A percentile compares a stretch with the other conserved stretches of the same genome.
Conservation (phyloP, 2,329 filamentous ascomycete genomes). For the Ascochyta lentis region DNA sequence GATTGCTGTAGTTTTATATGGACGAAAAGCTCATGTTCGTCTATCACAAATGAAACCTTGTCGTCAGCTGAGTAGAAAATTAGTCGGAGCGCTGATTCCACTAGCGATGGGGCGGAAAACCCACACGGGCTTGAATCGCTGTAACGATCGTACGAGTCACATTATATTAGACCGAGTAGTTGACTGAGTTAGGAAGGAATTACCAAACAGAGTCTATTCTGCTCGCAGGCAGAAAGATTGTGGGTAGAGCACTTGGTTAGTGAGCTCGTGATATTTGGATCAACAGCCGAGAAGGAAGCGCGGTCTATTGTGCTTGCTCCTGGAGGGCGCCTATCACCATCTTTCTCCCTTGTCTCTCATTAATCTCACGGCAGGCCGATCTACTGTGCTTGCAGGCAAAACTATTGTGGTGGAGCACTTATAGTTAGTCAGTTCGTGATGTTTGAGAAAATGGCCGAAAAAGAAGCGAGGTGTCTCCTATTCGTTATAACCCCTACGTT, state of each 20-base stretch:
- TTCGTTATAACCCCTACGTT: conserved; percentile 4
- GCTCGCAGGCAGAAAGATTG: conserved; percentile 2
- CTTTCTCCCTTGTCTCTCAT: not conserved
- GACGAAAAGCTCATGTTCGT: conserved; percentile 4
- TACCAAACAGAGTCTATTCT: not conserved
- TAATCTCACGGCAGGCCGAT: not conserved
- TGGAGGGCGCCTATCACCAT: not conserved
- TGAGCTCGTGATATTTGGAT: conserved; percentile 6
- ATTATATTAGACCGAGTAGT: conserved; percentile 8
- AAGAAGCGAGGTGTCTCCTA: conserved; percentile 11
- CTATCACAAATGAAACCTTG: conserved; percentile 6
- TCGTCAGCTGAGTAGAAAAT: conserved; percentile 5
- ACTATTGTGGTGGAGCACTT: too few relatives aligned
- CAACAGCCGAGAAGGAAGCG: not conserved
- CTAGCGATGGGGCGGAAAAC: conserved; percentile 2
- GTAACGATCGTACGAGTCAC: conserved; percentile 1
- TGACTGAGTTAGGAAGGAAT: conserved; percentile 2
- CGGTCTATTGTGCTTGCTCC: not conserved
- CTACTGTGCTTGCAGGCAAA: too few relatives aligned
- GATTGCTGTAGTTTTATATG: conserved; percentile 3
- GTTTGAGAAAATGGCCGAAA: too few relatives aligned
- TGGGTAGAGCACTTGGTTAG: conserved; percentile 7
- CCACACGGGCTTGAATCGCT: conserved; percentile 5
- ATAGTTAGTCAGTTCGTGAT: too few relatives aligned
- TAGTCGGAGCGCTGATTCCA: not conserved